Evolutionary conservation across 495 filamentous ascomycete species (phyloP).

Genomic region (Penicillium herquei): DNA sequence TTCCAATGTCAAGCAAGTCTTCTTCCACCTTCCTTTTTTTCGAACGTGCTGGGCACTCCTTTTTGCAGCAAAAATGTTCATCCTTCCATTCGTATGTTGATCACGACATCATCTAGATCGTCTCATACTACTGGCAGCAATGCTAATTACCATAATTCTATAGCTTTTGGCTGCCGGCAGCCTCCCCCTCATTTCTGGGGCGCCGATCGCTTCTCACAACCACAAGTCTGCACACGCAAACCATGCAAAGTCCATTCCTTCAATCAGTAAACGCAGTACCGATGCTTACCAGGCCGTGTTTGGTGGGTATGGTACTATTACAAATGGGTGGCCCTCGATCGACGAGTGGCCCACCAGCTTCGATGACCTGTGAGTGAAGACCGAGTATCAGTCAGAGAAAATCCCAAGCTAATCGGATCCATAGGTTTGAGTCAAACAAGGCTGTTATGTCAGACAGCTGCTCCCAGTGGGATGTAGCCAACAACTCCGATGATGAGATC

Average conservation of each 20-base stretch:
- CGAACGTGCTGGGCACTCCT: conserved; percentile 22
- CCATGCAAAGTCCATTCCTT: conserved; percentile 12
- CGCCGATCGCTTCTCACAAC: conserved; percentile 21
- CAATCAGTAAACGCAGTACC: conserved; percentile 22
- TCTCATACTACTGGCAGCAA: not conserved
- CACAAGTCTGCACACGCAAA: conserved; percentile 13
- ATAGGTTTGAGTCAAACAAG: conserved; percentile 43
- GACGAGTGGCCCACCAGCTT: conserved; percentile 18
- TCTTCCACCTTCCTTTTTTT: conserved; percentile 18
- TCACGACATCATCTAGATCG: not conserved
- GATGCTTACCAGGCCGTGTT: conserved; percentile 17
- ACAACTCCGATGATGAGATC: conserved; percentile 45
- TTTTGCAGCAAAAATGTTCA: conserved; percentile 23
- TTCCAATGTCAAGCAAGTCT: conserved; percentile 24
- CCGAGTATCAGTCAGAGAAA: not conserved
- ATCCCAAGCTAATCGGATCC: not conserved
- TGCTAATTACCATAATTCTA: not conserved
- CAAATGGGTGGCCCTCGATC: conserved; percentile 23
- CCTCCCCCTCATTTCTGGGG: conserved; percentile 30
- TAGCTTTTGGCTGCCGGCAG: conserved; percentile 34
- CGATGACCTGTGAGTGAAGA: conserved; percentile 15
- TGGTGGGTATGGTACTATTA: conserved; percentile 18
- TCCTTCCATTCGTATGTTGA: conserved; percentile 25
- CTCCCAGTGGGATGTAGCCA: conserved; percentile 29
- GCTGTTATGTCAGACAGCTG: conserved; percentile 43